Conservation (phyloP, 495 filamentous ascomycete species). For the Aspergillus cavernicola region DNA sequence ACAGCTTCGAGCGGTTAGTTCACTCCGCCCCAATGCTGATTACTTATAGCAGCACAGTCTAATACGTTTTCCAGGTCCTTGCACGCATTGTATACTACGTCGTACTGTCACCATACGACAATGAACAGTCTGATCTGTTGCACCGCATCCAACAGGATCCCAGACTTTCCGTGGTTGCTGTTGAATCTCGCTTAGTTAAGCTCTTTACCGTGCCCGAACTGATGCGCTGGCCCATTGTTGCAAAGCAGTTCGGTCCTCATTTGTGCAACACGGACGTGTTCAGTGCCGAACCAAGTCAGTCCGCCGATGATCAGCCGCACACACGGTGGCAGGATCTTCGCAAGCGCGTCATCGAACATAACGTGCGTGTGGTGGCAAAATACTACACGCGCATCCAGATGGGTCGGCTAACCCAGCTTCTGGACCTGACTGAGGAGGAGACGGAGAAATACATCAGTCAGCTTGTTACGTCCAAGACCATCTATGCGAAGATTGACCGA, state of each 20-base stretch:
- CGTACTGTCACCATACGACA: slow-evolving; percentile 94
- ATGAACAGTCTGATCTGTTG: slow-evolving; percentile 95
- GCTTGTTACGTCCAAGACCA: slow-evolving; percentile 91
- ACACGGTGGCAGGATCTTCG: slow-evolving; percentile 88
- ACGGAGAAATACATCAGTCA: slow-evolving; percentile 97
- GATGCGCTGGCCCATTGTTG: slow-evolving; percentile 95
- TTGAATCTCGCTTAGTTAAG: slow-evolving; percentile 78
- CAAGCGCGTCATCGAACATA: slow-evolving; percentile 98
- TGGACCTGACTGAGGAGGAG: slow-evolving; percentile 91
- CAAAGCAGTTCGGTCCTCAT: slow-evolving; percentile 79
- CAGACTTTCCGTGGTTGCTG: slow-evolving; percentile 63
- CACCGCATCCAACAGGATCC: slow-evolving; percentile 76
- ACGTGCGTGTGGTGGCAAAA: slow-evolving; percentile 93
- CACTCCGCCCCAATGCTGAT: neutral
- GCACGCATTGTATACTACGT: slow-evolving; percentile 96
- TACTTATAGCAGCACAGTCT: slow-evolving; percentile 2
- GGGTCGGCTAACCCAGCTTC: slow-evolving; percentile 77
- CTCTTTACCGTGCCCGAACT: slow-evolving; percentile 93
- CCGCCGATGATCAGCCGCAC: slow-evolving; percentile 69
- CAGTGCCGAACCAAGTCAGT: slow-evolving; percentile 50
- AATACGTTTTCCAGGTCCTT: slow-evolving; percentile 56
- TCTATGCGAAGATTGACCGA: slow-evolving; percentile 96
- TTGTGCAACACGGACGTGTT: slow-evolving; percentile 93
- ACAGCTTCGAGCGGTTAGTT: slow-evolving; percentile 75
- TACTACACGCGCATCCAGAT: slow-evolving; percentile 98